Evolutionary conservation across 192 early-diverging fungal genomes (phyloP), one percentile per base, ranked within the genome.

Genomic region (Linnemannia schmuckeri): DNA sequence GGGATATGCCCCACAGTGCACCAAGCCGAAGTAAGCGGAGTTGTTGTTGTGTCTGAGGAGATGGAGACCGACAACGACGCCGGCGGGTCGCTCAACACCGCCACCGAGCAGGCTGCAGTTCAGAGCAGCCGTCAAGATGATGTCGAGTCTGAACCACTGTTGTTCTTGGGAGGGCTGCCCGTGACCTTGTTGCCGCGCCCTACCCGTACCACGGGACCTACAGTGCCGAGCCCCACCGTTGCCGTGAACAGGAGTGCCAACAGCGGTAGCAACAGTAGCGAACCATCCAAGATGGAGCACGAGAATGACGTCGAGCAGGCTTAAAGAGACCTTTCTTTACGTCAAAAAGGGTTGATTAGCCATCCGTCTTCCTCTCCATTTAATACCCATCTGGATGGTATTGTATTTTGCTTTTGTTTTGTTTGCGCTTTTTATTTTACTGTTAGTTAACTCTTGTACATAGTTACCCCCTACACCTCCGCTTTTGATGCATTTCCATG

Each of bases 71-170:
- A 68, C 74, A 79, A 38, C 57, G 40, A 37, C 70, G 75, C 27
- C 7, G 83, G 74, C 68, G 63, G 72, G 44, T 76, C 78, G 75
- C 55, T 72, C 46, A 77, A 82, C 71, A 44, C 75, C 75, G 57
- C 75, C 78, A 68, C 72, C 24, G 55, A 47, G 37, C 85, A 87
- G 85, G 85, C 85, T 81, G 79, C 69, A 78, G 80, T 81, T 87
- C 85, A 87, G 85, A 87, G 72, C 85, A 72, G 84, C 84, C 85
- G 79, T 70, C 74, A 81, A 70, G 78, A 79, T 79, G 57, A 63
- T n/a, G 83, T 74, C 47, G 79, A 73, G 75, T 86, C 84, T 86
- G 85, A 87, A 78, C 80, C 74, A 77, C 33, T 77, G 72, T 52
- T 84, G 75, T 87, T 78, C 57, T 57, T 87, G 70, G 85, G 85